A percentile compares a stretch with the other conserved stretches of the same genome.
phyloP scores from a whole-genome alignment of 768 basidiomycete species.

The Fomitopsis pulvina region DNA sequence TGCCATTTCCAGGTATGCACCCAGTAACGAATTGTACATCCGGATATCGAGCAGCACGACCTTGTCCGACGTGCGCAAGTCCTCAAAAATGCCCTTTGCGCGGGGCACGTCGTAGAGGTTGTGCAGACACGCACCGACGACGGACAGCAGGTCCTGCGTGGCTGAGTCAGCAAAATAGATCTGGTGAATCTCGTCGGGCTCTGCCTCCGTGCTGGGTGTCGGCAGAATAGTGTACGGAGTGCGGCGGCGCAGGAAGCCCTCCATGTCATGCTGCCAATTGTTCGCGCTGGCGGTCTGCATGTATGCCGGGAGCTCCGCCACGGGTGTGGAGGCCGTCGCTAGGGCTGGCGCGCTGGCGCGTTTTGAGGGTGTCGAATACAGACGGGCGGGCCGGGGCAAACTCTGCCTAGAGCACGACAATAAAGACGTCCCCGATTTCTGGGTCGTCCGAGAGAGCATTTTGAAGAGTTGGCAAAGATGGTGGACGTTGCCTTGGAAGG shows the following conservation, averaged over 20 bases:
- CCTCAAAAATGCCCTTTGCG: slow-evolving; percentile 66
- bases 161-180: slow-evolving; percentile 57
- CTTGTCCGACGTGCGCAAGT: slow-evolving; percentile 38
- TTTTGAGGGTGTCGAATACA: slow-evolving; percentile 64
- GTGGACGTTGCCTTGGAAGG: no score
- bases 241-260: slow-evolving; percentile 42
- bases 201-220: slow-evolving; percentile 52
- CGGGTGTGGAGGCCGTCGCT: slow-evolving; percentile 33
- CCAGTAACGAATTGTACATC: slow-evolving; percentile 60
- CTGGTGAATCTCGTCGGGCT: slow-evolving; percentile 33
- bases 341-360: slow-evolving; percentile 45
- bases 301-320: slow-evolving; percentile 34
- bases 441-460: slow-evolving; percentile 23
- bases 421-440: slow-evolving; percentile 32
- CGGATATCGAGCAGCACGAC: slow-evolving; percentile 39
- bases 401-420: slow-evolving; percentile 58
- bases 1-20: slow-evolving; percentile 59
- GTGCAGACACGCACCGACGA: slow-evolving; percentile 81
- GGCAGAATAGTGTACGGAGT: slow-evolving; percentile 55
- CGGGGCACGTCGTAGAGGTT: slow-evolving; percentile 70
- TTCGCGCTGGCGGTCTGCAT: slow-evolving; percentile 18
- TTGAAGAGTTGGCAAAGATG: not conserved
- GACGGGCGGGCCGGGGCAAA: slow-evolving; percentile 63
- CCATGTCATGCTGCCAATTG: slow-evolving; percentile 31
- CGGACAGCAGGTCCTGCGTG: slow-evolving; percentile 62